Conservation (phyloP, 73 alveolate species). For the Stentor coeruleus region DNA sequence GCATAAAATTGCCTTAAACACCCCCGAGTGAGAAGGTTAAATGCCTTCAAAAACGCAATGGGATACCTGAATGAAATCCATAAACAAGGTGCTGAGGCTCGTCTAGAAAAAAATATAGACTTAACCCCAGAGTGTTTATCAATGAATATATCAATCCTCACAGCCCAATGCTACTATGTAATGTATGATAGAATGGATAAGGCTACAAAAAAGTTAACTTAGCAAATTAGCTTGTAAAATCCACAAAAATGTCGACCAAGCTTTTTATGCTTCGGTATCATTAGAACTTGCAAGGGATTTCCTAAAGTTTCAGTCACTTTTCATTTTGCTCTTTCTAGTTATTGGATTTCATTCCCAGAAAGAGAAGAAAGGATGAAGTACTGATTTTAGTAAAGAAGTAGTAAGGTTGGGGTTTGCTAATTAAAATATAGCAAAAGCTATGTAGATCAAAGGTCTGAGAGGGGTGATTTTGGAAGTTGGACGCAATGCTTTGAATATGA, state of each 20-base stretch:
- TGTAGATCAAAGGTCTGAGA: not conserved
- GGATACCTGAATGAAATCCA: constrained; percentile 20
- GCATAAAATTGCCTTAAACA: constrained; percentile 26
- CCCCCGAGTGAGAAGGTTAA: too few species aligned
- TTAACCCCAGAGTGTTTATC: not conserved
- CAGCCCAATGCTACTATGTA: constrained; percentile 8
- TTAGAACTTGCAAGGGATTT: not conserved
- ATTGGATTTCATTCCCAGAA: constrained; percentile 12
- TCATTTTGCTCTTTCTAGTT: not conserved
- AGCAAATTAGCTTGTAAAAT: not conserved
- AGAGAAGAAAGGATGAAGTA: constrained; percentile 15
- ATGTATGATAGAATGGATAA: constrained; percentile 21
- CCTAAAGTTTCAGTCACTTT: not conserved
- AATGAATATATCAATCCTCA: not conserved
- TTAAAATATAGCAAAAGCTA: not conserved
- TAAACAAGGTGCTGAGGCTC: not conserved
- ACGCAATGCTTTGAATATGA: not conserved
- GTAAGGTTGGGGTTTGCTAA: not conserved
- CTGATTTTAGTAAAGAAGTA: constrained; percentile 12
- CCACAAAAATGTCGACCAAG: constrained; percentile 1
- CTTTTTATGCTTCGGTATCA: not conserved
- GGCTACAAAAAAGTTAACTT: not conserved
- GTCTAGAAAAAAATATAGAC: not conserved
- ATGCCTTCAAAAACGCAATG: constrained; percentile 5
- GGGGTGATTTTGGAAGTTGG: constrained; percentile 21